These are phyloP conservation scores for Asterionellopsis glacialis DNA, from an alignment of 108 stramenopile genomes.

Conservation along the genomic window DNA sequence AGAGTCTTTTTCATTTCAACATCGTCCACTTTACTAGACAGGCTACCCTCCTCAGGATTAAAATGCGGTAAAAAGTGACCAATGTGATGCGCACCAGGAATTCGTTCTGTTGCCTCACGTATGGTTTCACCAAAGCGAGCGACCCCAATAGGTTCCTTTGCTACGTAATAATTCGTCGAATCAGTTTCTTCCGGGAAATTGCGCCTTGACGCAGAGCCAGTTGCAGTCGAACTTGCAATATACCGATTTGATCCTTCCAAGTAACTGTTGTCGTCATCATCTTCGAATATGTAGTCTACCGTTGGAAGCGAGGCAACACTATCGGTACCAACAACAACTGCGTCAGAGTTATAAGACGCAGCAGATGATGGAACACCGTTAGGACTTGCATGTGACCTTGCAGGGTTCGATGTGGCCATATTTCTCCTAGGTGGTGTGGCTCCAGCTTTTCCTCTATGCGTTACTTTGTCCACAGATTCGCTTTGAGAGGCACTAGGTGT, in stretches of 20 bases:
- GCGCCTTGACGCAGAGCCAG: neutral
- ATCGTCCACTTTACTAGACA: slow-evolving; percentile 15
- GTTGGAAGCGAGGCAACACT: slow-evolving; percentile 2
- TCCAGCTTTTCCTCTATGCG: neutral
- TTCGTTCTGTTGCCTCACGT: neutral
- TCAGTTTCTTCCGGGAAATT: neutral
- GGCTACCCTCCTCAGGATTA: slow-evolving; percentile 7
- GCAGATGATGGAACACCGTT: slow-evolving; percentile 4
- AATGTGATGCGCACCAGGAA: slow-evolving; percentile 9
- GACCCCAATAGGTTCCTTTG: neutral
- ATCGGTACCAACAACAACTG: too few relatives aligned
- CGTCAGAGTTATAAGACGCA: neutral
- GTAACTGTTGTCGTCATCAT: slow-evolving; percentile 77
- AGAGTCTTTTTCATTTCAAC: slow-evolving; percentile 57
- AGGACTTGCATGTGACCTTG: slow-evolving; percentile 4
- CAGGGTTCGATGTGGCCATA: neutral
- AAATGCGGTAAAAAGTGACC: too few relatives aligned
- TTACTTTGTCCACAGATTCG: neutral
- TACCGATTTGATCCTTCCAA: slow-evolving; percentile 47
- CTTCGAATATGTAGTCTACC: slow-evolving; percentile 29
- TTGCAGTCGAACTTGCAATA: slow-evolving; percentile 4
- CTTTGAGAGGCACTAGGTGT: neutral
- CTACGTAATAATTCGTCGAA: neutral
- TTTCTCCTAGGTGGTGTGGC: neutral
- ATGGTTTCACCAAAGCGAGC: neutral